Conservation (phyloP, 208 protist species). For the Wallacemonas sp. region DNA sequence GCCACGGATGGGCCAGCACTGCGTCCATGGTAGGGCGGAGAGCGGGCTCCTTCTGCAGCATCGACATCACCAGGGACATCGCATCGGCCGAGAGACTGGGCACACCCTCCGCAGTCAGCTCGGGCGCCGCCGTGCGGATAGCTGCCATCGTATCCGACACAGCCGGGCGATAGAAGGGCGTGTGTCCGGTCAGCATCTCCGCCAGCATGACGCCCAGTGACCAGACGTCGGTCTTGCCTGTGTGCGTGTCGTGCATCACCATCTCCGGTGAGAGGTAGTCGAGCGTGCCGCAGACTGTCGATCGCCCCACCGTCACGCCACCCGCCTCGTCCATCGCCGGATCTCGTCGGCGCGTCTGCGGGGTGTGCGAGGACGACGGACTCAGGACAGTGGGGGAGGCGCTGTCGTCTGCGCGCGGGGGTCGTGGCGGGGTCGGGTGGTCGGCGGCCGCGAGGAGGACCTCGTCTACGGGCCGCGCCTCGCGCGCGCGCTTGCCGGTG, state of each 20-base stretch:
- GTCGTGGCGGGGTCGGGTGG: too few species aligned
- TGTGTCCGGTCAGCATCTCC: constrained; percentile 79
- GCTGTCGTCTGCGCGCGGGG: too few species aligned
- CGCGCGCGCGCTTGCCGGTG: too few species aligned
- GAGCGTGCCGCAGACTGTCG: constrained; percentile 96
- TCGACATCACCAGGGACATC: constrained; percentile 36
- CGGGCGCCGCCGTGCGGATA: constrained; percentile 47
- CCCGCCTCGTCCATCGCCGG: not conserved
- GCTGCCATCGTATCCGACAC: constrained; percentile 58
- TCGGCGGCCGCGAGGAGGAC: too few species aligned
- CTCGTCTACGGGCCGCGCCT: not conserved
- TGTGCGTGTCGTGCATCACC: constrained; percentile 66
- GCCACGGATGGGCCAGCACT: constrained; percentile 72
- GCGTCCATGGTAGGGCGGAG: constrained; percentile 55
- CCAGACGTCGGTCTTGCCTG: constrained; percentile 83
- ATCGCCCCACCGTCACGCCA: constrained; percentile 18
- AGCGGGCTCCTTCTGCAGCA: constrained; percentile 71
- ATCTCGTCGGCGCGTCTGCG: not conserved
- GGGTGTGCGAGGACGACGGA: not conserved
- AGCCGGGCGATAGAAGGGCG: constrained; percentile 69
- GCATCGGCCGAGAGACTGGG: constrained; percentile 30
- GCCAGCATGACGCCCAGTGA: constrained; percentile 84
- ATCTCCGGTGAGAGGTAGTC: constrained; percentile 99
- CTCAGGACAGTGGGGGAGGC: not conserved
- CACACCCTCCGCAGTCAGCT: constrained; percentile 24